These are phyloP conservation scores for Penicillium sp. DNA, from an alignment of 2,329 filamentous ascomycete genomes.

Conservation along the genomic window DNA sequence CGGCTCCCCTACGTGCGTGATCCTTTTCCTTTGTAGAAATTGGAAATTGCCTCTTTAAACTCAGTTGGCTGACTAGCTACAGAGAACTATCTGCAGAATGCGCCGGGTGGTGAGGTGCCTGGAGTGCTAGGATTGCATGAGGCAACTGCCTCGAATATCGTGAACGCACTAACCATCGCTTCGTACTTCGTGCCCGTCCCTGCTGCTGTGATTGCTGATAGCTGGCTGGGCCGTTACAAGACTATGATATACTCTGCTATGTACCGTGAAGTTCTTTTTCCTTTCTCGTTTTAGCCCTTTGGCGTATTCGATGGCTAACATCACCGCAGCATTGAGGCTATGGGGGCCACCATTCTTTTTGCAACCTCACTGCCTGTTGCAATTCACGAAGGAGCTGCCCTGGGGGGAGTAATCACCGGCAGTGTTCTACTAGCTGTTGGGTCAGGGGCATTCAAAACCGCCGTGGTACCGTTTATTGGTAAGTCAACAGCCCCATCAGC, in stretches of 20 bases:
- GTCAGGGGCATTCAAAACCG: conserved; percentile 37
- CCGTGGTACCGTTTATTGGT: conserved; percentile 37
- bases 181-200: conserved; percentile 41
- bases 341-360: conserved; percentile 25
- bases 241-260: conserved; percentile 34
- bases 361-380: conserved; percentile 22
- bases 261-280: conserved; percentile 6
- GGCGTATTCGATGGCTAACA: not conserved
- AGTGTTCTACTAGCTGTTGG: conserved; percentile 42
- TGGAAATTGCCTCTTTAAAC: not conserved
- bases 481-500: not conserved
- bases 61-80: not conserved
- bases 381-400: conserved; percentile 6
- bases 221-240: conserved; percentile 39
- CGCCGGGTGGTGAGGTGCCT: conserved; percentile 31
- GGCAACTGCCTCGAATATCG: conserved; percentile 54
- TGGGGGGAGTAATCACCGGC: conserved; percentile 26
- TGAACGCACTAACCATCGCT: conserved; percentile 57
- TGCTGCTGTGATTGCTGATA: conserved; percentile 40
- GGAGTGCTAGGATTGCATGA: conserved; percentile 57
- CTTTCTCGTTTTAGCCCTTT: not conserved
- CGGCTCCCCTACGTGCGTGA: conserved; percentile 12
- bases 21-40: too few relatives aligned
- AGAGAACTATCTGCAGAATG: conserved; percentile 20
- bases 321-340: conserved; percentile 10